Conservation (phyloP, 106 monocot genomes). For the Xerophyta viscosa region DNA sequence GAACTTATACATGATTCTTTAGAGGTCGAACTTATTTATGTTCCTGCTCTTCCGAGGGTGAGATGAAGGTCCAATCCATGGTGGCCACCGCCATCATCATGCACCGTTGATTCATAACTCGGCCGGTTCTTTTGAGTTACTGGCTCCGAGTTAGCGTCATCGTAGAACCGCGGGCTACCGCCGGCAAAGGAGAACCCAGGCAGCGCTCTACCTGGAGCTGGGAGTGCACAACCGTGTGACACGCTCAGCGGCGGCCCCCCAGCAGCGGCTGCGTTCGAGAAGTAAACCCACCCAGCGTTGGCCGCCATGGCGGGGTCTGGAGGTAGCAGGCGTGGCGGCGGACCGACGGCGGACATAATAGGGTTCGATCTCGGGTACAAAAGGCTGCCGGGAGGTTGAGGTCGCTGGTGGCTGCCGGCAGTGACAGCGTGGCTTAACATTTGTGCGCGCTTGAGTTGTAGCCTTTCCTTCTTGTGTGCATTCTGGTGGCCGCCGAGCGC, state of each 20-base stretch:
- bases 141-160: too few species aligned
- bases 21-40: too few species aligned
- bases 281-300: slow-evolving; percentile 27
- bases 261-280: slow-evolving; percentile 16
- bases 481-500: slow-evolving; percentile 76
- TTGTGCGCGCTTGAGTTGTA: slow-evolving; percentile 52
- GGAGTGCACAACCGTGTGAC: slow-evolving; percentile 32
- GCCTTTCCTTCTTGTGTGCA: slow-evolving; percentile 78
- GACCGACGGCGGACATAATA: slow-evolving; percentile 34
- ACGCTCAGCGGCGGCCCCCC: slow-evolving; percentile 20
- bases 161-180: too few species aligned
- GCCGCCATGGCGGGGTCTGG: background rate
- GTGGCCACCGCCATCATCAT: too few species aligned
- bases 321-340: slow-evolving; percentile 12
- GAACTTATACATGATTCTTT: too few species aligned
- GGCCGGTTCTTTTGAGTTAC: too few species aligned
- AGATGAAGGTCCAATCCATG: too few species aligned
- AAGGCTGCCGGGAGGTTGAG: too few species aligned
- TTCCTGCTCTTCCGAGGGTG: too few species aligned
- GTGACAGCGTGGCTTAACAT: slow-evolving; percentile 19
- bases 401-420: slow-evolving; percentile 1
- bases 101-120: too few species aligned
- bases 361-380: slow-evolving; percentile 31
- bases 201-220: background rate
- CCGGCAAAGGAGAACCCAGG: too few species aligned